phyloP scores from a whole-genome alignment of 2,329 filamentous ascomycete genomes.

The Thelonectria discophora region DNA sequence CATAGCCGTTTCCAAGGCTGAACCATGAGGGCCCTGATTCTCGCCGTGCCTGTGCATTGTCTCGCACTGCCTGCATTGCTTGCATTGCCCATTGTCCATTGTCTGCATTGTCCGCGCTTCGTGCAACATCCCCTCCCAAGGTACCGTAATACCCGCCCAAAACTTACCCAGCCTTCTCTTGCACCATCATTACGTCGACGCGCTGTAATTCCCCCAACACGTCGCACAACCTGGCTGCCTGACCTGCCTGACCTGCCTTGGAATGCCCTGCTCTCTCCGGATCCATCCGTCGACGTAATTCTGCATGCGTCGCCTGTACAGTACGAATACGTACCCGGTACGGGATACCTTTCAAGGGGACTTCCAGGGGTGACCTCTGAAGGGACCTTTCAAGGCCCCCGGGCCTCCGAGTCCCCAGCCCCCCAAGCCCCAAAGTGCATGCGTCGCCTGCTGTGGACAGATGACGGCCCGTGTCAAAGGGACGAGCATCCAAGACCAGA shows the following conservation, averaged over 20 bases:
- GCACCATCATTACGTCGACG: background rate
- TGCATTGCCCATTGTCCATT: no score
- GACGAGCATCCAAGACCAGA: background rate
- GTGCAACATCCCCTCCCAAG: no score
- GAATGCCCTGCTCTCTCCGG: background rate
- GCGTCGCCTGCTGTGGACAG: constrained; percentile 8
- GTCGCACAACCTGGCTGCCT: background rate
- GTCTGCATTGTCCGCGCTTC: no score
- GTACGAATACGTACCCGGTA: background rate
- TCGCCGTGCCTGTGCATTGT: no score
- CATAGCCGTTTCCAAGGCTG: background rate
- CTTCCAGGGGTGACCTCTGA: background rate
- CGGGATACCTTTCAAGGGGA: background rate
- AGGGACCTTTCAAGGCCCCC: no score
- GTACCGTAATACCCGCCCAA: no score
- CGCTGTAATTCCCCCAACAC: background rate
- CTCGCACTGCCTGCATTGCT: no score
- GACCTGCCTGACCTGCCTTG: background rate
- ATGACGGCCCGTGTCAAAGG: constrained; percentile 12
- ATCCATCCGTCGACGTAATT: background rate
- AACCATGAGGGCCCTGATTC: constrained; percentile 1
- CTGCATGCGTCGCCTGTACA: background rate
- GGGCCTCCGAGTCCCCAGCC: no score
- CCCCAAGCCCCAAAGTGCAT: background rate
- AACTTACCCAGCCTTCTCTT: background rate